These are phyloP conservation scores for Eimeria necatrix DNA, from an alignment of 169 alveolate species.

Conservation along the genomic window DNA sequence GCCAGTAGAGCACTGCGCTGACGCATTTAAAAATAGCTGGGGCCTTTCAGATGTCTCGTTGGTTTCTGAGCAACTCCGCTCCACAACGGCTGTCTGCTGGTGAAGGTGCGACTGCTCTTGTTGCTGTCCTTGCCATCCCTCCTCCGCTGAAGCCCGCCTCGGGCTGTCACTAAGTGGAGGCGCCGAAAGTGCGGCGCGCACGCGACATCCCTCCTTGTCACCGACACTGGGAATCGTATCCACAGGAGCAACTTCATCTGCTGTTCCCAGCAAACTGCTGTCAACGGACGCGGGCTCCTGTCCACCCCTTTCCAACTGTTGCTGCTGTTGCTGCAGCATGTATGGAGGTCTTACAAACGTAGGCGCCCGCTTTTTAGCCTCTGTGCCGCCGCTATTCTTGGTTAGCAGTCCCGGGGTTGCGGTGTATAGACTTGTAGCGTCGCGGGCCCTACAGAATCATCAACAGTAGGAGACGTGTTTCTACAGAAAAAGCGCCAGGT, in stretches of 20 bases:
- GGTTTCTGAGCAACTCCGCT: not conserved
- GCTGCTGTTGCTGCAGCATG: constrained; percentile 56
- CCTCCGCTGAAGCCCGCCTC: constrained; percentile 25
- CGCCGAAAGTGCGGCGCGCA: constrained; percentile 65
- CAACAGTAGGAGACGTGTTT: not conserved
- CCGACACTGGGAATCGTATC: not conserved
- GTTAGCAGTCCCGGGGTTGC: constrained; percentile 80
- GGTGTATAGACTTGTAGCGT: constrained; percentile 78
- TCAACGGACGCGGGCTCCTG: constrained; percentile 1
- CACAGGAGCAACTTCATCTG: not conserved
- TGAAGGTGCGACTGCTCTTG: constrained; percentile 14
- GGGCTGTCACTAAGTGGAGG: constrained; percentile 55
- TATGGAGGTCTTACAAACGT: constrained; percentile 69
- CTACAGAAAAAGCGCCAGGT: not conserved
- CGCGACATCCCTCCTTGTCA: constrained; percentile 58
- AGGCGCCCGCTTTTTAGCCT: constrained; percentile 14
- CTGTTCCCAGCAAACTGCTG: constrained; percentile 7
- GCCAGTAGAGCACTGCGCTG: constrained; percentile 65
- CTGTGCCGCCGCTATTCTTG: constrained; percentile 42
- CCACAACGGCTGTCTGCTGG: not conserved
- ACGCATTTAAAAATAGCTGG: not conserved
- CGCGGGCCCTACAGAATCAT: constrained; percentile 60
- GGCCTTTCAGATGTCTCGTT: not conserved
- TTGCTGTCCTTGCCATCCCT: not conserved
- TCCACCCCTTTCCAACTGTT: constrained; percentile 5